Conservation (phyloP, 306 rosid genomes). For the Prunus dulcis region DNA sequence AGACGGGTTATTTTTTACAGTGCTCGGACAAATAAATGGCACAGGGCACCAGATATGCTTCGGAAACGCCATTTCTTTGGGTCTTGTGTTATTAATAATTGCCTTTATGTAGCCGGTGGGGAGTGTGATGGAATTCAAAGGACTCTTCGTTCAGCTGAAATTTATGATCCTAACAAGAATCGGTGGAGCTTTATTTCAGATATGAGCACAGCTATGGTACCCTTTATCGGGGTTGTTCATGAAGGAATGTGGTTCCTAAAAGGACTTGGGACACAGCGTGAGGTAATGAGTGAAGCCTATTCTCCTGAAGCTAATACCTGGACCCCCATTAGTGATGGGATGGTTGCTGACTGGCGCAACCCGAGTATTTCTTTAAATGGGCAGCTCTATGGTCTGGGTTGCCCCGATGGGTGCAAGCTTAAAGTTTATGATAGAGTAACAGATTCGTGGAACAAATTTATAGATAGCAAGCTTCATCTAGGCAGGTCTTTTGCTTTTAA, state of each 20-base stretch:
- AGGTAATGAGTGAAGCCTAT: slow-evolving; percentile 90
- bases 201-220: slow-evolving; percentile 96
- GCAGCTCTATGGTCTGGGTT: slow-evolving; percentile 83
- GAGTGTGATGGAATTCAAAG: slow-evolving; percentile 98
- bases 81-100: slow-evolving; percentile 89
- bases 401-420: slow-evolving; percentile 95
- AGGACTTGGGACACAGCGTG: slow-evolving; percentile 90
- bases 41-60: slow-evolving; percentile 96
- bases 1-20: slow-evolving; percentile 95
- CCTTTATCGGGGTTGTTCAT: slow-evolving; percentile 95
- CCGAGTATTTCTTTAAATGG: slow-evolving; percentile 91
- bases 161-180: slow-evolving; percentile 83
- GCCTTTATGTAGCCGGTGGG: slow-evolving; percentile 98
- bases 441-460: slow-evolving; percentile 88
- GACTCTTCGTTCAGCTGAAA: slow-evolving; percentile 94
- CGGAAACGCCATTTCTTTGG: slow-evolving; percentile 94
- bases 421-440: slow-evolving; percentile 72
- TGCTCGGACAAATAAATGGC: slow-evolving; percentile 97
- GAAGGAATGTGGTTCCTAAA: slow-evolving; percentile 86
- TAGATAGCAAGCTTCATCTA: slow-evolving; percentile 95
- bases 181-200: slow-evolving; percentile 93
- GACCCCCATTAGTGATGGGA: slow-evolving; percentile 74
- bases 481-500: slow-evolving; percentile 88
- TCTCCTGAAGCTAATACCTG: slow-evolving; percentile 88
- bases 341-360: slow-evolving; percentile 94